Evolutionary conservation across 169 alveolate genomes (phyloP), one percentile per base, ranked within the genome.

Genomic region (Plasmodium falciparum): DNA sequence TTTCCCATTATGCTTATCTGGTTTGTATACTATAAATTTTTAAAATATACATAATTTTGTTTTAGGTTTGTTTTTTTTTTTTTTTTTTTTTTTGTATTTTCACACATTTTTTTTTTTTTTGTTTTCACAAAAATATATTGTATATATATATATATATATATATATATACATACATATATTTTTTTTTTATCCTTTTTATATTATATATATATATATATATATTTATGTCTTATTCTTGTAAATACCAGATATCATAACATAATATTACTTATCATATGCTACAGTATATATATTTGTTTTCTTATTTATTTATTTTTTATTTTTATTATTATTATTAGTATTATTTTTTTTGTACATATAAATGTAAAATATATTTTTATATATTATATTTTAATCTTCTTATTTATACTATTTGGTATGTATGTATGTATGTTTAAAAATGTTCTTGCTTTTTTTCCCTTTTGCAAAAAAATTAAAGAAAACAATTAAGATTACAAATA

Each of bases 11-110:
- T 52, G 17, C 17, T 52, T 52, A 52, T 52, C 4, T 52, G 5
- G 13, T 13, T n/a, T 52, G 13, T 13, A 3, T 52, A 54, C 20
- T 9, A 15, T 9, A 54, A n/a, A 54, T 54, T 22, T 54, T 54
- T 9, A 15, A 15, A 15, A 15, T 54, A 13, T 52, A 52, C 61
- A 52, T 52, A 13, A 13, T 52, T 52, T 52, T n/a, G 17, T 13
- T 52, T 52, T 52, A 13, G 3, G 13, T 52, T 52, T 52, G 2
- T 52, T 52, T 52, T 52, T 52, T 52, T 50, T 50, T 50, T 50
- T 50, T 50, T 50, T 50, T 50, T 52, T 52, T 52, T 52, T 52
- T 52, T n/a, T n/a, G n/a, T 52, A 13, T 52, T 52, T 52, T 52
- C 61, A 13, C 17, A 13, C 5, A 13, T 52, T 52, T 52, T 7